phyloP scores from a whole-genome alignment of 768 basidiomycete species.

The Leccinum longicurvipes region DNA sequence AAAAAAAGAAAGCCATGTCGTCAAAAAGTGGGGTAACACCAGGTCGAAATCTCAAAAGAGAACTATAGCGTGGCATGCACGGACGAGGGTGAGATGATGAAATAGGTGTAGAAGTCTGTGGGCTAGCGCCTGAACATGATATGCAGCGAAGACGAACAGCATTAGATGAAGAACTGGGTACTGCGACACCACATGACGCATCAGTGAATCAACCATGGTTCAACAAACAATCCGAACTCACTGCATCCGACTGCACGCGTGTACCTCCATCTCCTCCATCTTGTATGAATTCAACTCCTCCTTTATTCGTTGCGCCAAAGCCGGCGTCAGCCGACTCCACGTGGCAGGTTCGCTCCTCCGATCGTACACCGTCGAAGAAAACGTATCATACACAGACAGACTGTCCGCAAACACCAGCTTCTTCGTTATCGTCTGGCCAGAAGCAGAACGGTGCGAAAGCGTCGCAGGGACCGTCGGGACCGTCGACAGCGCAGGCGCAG shows the following conservation, averaged over 20 bases:
- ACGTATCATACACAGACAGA: conserved; percentile 96
- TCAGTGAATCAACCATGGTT: not conserved
- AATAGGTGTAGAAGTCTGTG: conserved; percentile 26
- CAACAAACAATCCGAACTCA: conserved; percentile 39
- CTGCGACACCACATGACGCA: conserved; percentile 34
- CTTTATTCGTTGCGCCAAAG: conserved; percentile 94
- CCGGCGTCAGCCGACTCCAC: conserved; percentile 93
- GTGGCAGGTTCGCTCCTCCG: conserved; percentile 94
- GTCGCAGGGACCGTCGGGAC: conserved; percentile 45
- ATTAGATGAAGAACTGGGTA: conserved; percentile 87
- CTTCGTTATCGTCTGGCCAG: conserved; percentile 70
- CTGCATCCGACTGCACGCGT: conserved; percentile 89
- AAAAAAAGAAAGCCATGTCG: conserved; percentile 15
- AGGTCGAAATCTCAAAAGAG: conserved; percentile 16
- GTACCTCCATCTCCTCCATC: conserved; percentile 99
- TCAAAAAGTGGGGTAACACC: conserved; percentile 24
- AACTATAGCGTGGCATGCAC: conserved; percentile 21
- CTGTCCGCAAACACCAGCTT: conserved; percentile 87
- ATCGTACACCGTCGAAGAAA: conserved; percentile 87
- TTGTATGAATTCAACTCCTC: conserved; percentile 98
- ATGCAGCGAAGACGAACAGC: conserved; percentile 23
- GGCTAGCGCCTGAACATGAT: conserved; percentile 29
- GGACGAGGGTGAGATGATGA: conserved; percentile 16
- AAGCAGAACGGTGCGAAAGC: conserved; percentile 70
- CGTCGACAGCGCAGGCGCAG: conserved; percentile 80